phyloP scores from a whole-genome alignment of 2,329 filamentous ascomycete species.

The Aspergillus sp. region DNA sequence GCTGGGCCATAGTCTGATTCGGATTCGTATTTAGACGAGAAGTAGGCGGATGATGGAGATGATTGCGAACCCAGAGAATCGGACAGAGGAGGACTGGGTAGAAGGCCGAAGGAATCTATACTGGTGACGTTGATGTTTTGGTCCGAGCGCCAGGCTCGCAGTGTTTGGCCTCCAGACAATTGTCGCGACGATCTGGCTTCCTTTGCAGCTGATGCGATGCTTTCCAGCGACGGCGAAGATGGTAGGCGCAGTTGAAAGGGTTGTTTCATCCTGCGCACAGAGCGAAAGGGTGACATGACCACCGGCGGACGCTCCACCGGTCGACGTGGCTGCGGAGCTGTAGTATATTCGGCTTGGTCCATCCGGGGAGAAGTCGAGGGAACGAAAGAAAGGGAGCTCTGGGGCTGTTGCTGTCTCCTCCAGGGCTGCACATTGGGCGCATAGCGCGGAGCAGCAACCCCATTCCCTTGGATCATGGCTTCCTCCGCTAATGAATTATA shows the following conservation, averaged over 20 bases:
- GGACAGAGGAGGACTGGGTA: slow-evolving; percentile 41
- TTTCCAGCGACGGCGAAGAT: slow-evolving; percentile 36
- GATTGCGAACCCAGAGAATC: slow-evolving; percentile 32
- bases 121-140: slow-evolving; percentile 35
- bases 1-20: slow-evolving; percentile 21
- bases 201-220: slow-evolving; percentile 21
- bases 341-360: slow-evolving; percentile 33
- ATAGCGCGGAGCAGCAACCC: slow-evolving; percentile 24
- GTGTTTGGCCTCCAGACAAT: slow-evolving; percentile 25
- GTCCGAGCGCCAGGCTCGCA: slow-evolving; percentile 41
- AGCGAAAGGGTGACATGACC: slow-evolving; percentile 41
- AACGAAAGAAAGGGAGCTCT: slow-evolving; percentile 38
- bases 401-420: slow-evolving; percentile 33
- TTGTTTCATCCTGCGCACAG: slow-evolving; percentile 43
- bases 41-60: slow-evolving; percentile 31
- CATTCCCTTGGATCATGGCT: slow-evolving; percentile 13
- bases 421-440: slow-evolving; percentile 29
- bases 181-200: slow-evolving; percentile 22
- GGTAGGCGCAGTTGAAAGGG: slow-evolving; percentile 41
- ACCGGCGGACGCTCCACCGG: slow-evolving; percentile 28
- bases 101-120: slow-evolving; percentile 37
- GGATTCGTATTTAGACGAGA: slow-evolving; percentile 24
- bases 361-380: slow-evolving; percentile 32
- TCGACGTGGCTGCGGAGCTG: slow-evolving; percentile 24
- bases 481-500: slow-evolving; percentile 21